Percentiles rank a stretch among this genome's conserved stretches.
phyloP scores from a whole-genome alignment of 495 filamentous ascomycete species.

The Penicillium samsonianum region DNA sequence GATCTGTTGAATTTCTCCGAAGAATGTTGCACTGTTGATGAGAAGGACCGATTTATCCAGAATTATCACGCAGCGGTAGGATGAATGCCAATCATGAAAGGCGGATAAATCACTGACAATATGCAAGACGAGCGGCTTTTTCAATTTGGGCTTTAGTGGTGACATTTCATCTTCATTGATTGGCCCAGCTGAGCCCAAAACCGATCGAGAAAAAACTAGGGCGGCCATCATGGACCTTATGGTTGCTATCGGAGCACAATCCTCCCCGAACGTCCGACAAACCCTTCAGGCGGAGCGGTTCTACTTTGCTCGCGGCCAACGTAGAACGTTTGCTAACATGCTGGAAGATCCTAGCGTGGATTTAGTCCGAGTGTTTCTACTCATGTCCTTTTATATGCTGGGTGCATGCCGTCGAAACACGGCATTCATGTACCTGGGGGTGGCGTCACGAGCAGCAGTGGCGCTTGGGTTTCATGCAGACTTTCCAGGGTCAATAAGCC shows the following conservation, averaged over 20 bases:
- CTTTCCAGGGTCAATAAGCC: conserved; percentile 16
- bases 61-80: conserved; percentile 36
- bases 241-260: conserved; percentile 47
- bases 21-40: conserved; percentile 23
- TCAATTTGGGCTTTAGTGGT: conserved; percentile 24
- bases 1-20: conserved; percentile 30
- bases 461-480: conserved; percentile 44
- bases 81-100: conserved; percentile 8
- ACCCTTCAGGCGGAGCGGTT: conserved; percentile 30
- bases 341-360: conserved; percentile 47
- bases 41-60: conserved; percentile 30
- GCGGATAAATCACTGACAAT: neutral
- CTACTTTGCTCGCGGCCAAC: conserved; percentile 44
- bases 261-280: conserved; percentile 26
- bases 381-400: conserved; percentile 52
- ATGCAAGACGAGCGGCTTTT: conserved; percentile 38
- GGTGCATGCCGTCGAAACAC: conserved; percentile 50
- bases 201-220: conserved; percentile 27
- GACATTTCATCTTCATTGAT: conserved; percentile 8
- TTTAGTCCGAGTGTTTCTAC: conserved; percentile 40
- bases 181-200: conserved; percentile 16
- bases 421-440: conserved; percentile 52
- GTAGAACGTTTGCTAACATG: conserved; percentile 37
- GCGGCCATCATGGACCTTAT: conserved; percentile 39
- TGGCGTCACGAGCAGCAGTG: conserved; percentile 45